Evolutionary conservation across 2,329 filamentous ascomycete species (phyloP), one percentile per base, ranked within the genome.

Genomic region (Apiospora aurea): DNA sequence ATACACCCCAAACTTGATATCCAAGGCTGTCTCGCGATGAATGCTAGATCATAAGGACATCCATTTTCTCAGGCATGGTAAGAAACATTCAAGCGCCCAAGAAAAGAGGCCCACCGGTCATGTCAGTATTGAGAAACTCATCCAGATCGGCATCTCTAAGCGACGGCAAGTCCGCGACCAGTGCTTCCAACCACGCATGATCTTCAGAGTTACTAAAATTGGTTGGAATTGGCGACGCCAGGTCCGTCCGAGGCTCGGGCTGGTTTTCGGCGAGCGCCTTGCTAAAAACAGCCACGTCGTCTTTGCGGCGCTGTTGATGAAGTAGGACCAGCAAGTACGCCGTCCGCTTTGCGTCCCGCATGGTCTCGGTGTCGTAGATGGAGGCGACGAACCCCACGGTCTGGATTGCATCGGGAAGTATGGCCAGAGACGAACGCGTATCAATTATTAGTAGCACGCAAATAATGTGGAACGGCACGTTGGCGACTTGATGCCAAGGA

Each of bases 401-500:
- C 70, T 79, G 80, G 85, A 90, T 87, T 0, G 87, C 88, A 29
- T 87, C 85, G 2, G 81, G 80, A 6, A 90, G 82, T 71, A 87
- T 80, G 0, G 81, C 80, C 0, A 89, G 79, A 0, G 86, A 86
- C 0, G 86, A 81, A 0, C 82, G 82, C 0, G 82, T 88, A 69
- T 90, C 88, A 68, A 90, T 87, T 0, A 86, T 87, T 1, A 90
- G 80, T 6, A 90, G 0, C 3, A 88, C 82, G 72, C 88, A 90
- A 43, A 90, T 83, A 0, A 88, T 84, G 70, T 90, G 88, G 73
- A 90, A 90, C 0, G 88, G 88, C 0, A 90, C 86, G 68, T 90
- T 90, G 41, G 87, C 87, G 66, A 88, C 84, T 72, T 90, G 88
- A 75, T 90, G 89, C 88, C 88, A 91, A 0, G 88, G 88, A 2